Evolutionary conservation across 345 rosid species (phyloP), one percentile per base, ranked within the genome.

Genomic region (Linum tenue): DNA sequence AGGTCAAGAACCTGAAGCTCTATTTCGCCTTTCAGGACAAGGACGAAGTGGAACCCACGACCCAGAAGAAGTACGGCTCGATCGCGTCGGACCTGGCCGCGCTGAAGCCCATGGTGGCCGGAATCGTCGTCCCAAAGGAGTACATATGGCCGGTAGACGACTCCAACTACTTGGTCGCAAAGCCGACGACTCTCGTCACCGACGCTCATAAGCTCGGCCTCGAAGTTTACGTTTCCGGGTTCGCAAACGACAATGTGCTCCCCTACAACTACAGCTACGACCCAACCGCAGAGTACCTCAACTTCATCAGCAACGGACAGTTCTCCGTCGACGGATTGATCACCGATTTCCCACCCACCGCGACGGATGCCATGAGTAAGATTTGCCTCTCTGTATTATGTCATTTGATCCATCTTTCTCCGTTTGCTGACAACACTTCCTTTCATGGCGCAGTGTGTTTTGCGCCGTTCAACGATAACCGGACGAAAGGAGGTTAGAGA

Each of bases 281-380:
- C 71, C 99, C 97, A 6, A 56, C 80, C 0, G 5, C 73, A 15
- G 99, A 90, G 82, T 90, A 90, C 73, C 75, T 79, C 68, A 75
- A 84, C 55, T 94, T 86, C 62, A 69, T 90, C 2, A 81, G 80
- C 65, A 79, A 85, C 61, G 62, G 80, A 15, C 4, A 48, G 3
- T 83, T 83, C 62, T 78, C 89, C 7, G 90, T 94, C 39, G 96
- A 94, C 69, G 99, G 97, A 31, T 4, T 90, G 64, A 56, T 94
- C 63, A 81, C 97, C 1, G 99, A 90, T 81, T 94, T 88, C 69
- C 89, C 97, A 7, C 77, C 85, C 37, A 83, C 97, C 36, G 92
- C 99, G 63, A 77, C 90, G 69, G 78, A 70, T 73, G 74, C 91
- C 70, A 76, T 86, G 7, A 67, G 98, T 89, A 69, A 82, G 91